Base-by-base conservation (phyloP, 2,329 filamentous ascomycete genomes). In the Exophiala lecanii-corni region DNA sequence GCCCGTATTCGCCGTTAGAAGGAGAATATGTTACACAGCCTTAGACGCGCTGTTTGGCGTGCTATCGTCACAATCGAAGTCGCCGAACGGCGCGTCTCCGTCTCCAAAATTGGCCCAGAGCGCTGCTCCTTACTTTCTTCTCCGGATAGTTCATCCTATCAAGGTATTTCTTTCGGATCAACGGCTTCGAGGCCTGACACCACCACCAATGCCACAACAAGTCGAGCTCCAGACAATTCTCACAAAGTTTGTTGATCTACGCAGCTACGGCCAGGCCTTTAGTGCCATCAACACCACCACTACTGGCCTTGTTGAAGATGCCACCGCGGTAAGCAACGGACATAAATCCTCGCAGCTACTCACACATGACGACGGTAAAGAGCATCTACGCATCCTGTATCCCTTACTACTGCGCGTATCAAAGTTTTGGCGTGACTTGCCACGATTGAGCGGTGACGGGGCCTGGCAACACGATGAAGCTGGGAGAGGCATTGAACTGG, bases 131-230 rank as follows among this genome's bases (percentile, higher is more conserved):
- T 91, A 87, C 57, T 73, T 97, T 2, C 83, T 97, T 33, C 70
- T 95, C 2, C 81, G 92, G 2, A 81, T 85, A 9, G 88, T 86
- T 0, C 71, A 95, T 12, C 82, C 86, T 0, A 67, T 97, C n/a
- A 82, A 87, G 43, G 74, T 82, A 1, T 97, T 94, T 60, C 82
- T 94, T 34, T 86, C 89, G 3, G 92, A 98, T 62, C 91, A 96
- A 59, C 89, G 91, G 1, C 71, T 98, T 15, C 76, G 92, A 10
- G 89, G 92, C 0, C 77, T 82, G 37, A 92, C 94, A 81, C 92
- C 92, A 3, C 86, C 92, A 61, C 91, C 91, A 1, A 71, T 87
- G 4, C 82, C 80, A 6, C 86, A 95, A 58, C 77, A 86, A 32
- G 82, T 78, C 49, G 92, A 95, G 60, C 68, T 98, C 9, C 61